Evolutionary conservation across 345 rosid species (phyloP), one percentile per base, ranked within the genome.

Genomic region (Gossypium thurberi): DNA sequence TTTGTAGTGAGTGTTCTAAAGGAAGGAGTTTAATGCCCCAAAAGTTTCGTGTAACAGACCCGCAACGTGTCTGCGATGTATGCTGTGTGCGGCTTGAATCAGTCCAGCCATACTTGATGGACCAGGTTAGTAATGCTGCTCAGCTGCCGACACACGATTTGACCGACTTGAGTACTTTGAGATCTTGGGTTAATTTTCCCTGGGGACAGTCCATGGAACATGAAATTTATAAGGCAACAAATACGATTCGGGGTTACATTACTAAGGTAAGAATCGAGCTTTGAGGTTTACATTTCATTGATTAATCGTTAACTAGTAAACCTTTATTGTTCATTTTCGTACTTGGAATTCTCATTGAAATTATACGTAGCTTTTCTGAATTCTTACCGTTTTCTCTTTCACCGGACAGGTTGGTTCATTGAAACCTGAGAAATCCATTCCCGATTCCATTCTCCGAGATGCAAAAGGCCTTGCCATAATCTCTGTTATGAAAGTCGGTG

Each of bases 171-270:
- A 92, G 98, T 81, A 94, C 98, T 0, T 82, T 92, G 85, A 92
- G 98, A 82, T 92, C 98, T 73, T 94, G 98, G 98, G 81, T 90
- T 69, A 94, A 94, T 82, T 92, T 94, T 82, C 98, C 98, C 0
- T 94, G 98, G 94, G 95, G 91, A 59, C 95, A 90, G 59, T 87
- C 95, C 50, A 87, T 94, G 98, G 97, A 90, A 74, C 79, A 84
- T 77, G 98, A 94, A 78, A 92, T 94, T 72, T 94, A 94, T 64
- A 94, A 92, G 81, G 97, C 98, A 69, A 81, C 97, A 76, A 94
- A 94, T 66, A 79, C 92, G n/a, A 81, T 94, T 48, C 86, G 83
- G 11, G 88, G 90, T 60, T 92, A 94, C 80, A 82, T 82, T 50
- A 4, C 80, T 69, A 89, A 89, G 90, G 98, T 89, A 74, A 76